Evolutionary conservation across 768 basidiomycete genomes (phyloP).

Genomic region (Naganishia onofrii): DNA sequence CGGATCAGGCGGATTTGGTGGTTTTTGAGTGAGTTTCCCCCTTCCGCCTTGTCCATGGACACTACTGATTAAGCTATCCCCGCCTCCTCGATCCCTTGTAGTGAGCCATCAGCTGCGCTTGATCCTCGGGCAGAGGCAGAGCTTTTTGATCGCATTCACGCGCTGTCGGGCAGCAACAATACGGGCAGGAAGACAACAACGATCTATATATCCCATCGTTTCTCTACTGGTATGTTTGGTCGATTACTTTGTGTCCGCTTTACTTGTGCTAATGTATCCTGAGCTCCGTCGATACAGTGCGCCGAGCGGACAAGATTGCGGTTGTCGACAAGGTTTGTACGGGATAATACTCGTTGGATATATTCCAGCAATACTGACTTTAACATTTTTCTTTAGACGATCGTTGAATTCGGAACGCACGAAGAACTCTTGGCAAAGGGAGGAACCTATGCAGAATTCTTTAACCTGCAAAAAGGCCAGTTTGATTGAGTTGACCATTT

Average conservation of each 20-base stretch:
- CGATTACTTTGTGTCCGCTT: no score
- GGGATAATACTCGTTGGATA: neutral
- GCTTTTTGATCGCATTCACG: slow-evolving; percentile 45
- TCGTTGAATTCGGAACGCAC: slow-evolving; percentile 49
- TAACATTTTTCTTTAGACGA: slow-evolving; percentile 21
- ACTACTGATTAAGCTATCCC: neutral
- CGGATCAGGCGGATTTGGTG: slow-evolving; percentile 71
- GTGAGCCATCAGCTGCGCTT: slow-evolving; percentile 46
- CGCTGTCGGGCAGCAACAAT: slow-evolving; percentile 34
- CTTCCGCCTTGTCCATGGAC: neutral
- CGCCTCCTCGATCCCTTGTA: slow-evolving; percentile 7
- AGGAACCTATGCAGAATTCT: slow-evolving; percentile 47
- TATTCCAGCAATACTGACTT: neutral
- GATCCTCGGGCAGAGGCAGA: slow-evolving; percentile 45
- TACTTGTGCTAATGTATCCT: neutral
- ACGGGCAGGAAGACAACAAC: slow-evolving; percentile 43
- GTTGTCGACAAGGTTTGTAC: slow-evolving; percentile 44
- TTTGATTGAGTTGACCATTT: neutral
- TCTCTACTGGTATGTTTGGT: slow-evolving; percentile 35
- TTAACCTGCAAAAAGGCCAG: slow-evolving; percentile 35
- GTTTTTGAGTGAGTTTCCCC: slow-evolving; percentile 65
- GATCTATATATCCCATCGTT: slow-evolving; percentile 46
- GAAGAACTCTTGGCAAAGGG: slow-evolving; percentile 40
- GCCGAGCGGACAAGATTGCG: slow-evolving; percentile 45
- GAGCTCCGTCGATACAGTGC: slow-evolving; percentile 24